A percentile compares a stretch with the other conserved stretches of the same genome.
phyloP scores from a whole-genome alignment of 2,329 filamentous ascomycete species.

The Penicillium sp. region DNA sequence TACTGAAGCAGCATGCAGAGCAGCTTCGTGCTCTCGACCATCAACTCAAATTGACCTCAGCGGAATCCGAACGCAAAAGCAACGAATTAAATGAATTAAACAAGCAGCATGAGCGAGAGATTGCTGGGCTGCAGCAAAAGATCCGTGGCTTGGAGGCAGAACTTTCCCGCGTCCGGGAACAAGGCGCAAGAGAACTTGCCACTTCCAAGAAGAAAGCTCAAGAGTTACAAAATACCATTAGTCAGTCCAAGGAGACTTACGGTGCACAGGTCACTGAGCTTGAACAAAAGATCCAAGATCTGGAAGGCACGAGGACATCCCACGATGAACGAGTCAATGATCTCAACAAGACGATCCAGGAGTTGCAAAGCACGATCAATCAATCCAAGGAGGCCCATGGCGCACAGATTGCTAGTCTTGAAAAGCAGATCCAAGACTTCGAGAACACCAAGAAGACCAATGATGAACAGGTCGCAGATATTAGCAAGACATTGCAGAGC shows the following conservation, averaged over 20 bases:
- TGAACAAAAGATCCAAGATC: conserved; percentile 55
- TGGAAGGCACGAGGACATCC: conserved; percentile 50
- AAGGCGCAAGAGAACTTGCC: conserved; percentile 54
- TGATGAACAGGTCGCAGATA: conserved; percentile 56
- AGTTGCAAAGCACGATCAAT: conserved; percentile 51
- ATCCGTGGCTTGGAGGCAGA: conserved; percentile 57
- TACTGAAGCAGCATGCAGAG: conserved; percentile 44
- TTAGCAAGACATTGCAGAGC: conserved; percentile 56
- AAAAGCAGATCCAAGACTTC: conserved; percentile 52
- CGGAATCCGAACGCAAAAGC: conserved; percentile 41
- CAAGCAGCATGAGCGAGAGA: conserved; percentile 55
- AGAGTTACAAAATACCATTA: conserved; percentile 50
- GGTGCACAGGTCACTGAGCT: conserved; percentile 61
- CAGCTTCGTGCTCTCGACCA: conserved; percentile 49
- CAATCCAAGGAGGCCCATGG: conserved; percentile 56
- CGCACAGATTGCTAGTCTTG: conserved; percentile 35
- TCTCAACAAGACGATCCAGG: conserved; percentile 51
- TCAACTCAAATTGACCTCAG: conserved; percentile 45
- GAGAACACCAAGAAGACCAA: conserved; percentile 50
- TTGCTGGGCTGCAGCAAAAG: conserved; percentile 59
- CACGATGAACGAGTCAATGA: conserved; percentile 57
- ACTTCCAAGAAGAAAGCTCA: conserved; percentile 57
- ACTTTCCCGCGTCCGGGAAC: conserved; percentile 48
- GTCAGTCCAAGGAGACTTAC: conserved; percentile 56
- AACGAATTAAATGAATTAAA: conserved; percentile 28